These are phyloP conservation scores for Penicillium sp. DNA, from an alignment of 2,329 filamentous ascomycete species.

Conservation along the genomic window DNA sequence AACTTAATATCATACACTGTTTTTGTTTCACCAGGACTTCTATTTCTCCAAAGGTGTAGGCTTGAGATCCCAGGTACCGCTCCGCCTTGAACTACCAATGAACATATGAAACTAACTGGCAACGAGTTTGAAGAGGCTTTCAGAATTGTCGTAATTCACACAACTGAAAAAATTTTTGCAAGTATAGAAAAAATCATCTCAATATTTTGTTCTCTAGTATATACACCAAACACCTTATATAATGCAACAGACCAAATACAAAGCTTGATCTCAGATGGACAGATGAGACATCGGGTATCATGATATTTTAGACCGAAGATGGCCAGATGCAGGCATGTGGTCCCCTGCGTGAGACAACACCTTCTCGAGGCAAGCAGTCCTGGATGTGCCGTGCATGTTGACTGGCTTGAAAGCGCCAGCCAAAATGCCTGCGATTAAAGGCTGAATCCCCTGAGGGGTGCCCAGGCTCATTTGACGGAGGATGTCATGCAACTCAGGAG, in stretches of 20 bases:
- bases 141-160: no score
- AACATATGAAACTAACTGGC: no score
- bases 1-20: no score
- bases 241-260: conserved; percentile 5
- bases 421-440: not conserved
- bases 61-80: no score
- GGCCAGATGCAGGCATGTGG: not conserved
- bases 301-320: not conserved
- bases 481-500: no score
- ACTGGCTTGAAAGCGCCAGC: not conserved
- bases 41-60: not conserved
- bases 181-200: not conserved
- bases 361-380: not conserved
- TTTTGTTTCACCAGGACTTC: no score
- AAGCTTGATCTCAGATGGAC: not conserved
- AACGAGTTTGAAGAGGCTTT: no score
- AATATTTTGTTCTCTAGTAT: not conserved
- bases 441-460: no score
- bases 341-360: not conserved
- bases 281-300: conserved; percentile 4
- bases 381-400: not conserved
- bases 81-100: no score
- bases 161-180: no score
- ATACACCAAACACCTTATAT: conserved; percentile 5
- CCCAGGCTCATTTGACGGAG: no score